These are phyloP conservation scores for Aspergillus avenaceus DNA, from an alignment of 495 filamentous ascomycete genomes.

Conservation along the genomic window DNA sequence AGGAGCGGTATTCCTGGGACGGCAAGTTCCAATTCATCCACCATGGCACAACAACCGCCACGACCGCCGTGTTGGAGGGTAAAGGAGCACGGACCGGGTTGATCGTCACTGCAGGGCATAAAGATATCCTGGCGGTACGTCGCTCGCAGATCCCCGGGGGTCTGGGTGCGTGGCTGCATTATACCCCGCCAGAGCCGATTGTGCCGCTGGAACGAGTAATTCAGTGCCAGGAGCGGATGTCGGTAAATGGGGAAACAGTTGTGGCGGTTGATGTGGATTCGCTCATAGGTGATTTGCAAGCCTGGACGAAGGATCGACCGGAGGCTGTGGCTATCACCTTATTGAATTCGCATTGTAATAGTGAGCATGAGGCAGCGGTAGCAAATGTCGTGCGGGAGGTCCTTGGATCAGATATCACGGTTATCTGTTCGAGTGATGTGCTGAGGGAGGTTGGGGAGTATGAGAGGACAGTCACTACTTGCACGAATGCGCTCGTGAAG, in stretches of 20 bases:
- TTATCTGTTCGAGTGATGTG: conserved; percentile 44
- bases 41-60: conserved; percentile 38
- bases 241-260: conserved; percentile 38
- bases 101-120: conserved; percentile 37
- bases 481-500: conserved; percentile 48
- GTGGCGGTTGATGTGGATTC: conserved; percentile 33
- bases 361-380: conserved; percentile 35
- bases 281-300: conserved; percentile 26
- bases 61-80: conserved; percentile 39
- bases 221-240: conserved; percentile 45
- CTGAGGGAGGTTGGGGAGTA: conserved; percentile 49
- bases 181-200: conserved; percentile 42
- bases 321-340: conserved; percentile 46
- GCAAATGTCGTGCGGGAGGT: conserved; percentile 31
- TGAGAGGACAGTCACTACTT: conserved; percentile 48
- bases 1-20: conserved; percentile 19
- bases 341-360: conserved; percentile 45
- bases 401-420: conserved; percentile 30
- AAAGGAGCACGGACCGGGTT: conserved; percentile 39
- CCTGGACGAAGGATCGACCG: conserved; percentile 28
- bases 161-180: conserved; percentile 45
- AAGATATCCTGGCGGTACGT: conserved; percentile 37
- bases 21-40: conserved; percentile 35
- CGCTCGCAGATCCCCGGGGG: conserved; percentile 48
- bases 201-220: conserved; percentile 47